Evolutionary conservation across 2,329 filamentous ascomycete species (phyloP).

Genomic region (Thielaviopsis musarum): DNA sequence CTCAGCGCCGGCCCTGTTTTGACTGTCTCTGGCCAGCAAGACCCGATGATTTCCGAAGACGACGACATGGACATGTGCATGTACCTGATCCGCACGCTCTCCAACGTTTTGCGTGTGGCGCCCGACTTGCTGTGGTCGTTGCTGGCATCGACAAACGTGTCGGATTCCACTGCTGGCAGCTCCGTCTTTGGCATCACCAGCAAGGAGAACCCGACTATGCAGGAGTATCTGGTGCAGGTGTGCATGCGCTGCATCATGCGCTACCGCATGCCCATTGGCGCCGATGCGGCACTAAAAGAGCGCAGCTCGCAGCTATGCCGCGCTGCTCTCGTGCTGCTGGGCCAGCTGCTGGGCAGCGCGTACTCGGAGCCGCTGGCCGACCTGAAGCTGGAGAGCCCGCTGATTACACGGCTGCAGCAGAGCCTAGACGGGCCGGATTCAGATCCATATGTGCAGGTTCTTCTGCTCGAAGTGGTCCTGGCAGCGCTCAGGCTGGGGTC

Average conservation of each 20-base stretch:
- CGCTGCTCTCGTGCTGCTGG: constrained; percentile 50
- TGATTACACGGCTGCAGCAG: constrained; percentile 51
- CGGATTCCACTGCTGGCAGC: constrained; percentile 28
- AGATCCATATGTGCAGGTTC: constrained; percentile 57
- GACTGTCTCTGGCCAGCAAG: constrained; percentile 2
- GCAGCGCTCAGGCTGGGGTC: constrained; percentile 51
- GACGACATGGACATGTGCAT: constrained; percentile 61
- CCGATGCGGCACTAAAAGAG: constrained; percentile 21
- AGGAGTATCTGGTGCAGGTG: constrained; percentile 50
- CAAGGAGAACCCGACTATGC: constrained; percentile 39
- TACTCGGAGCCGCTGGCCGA: constrained; percentile 40
- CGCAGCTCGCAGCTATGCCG: constrained; percentile 53
- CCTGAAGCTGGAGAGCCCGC: constrained; percentile 50
- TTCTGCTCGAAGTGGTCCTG: constrained; percentile 63
- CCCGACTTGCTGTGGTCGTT: constrained; percentile 54
- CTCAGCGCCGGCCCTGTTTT: constrained; percentile 19
- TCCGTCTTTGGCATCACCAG: constrained; percentile 29
- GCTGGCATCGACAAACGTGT: constrained; percentile 44
- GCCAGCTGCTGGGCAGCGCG: constrained; percentile 50
- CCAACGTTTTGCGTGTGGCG: constrained; percentile 52
- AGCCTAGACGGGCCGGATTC: constrained; percentile 33
- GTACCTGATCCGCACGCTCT: constrained; percentile 62
- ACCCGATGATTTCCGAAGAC: constrained; percentile 25
- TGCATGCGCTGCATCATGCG: constrained; percentile 46
- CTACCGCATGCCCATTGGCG: constrained; percentile 20